Evolutionary conservation across 2,329 filamentous ascomycete genomes (phyloP).

Genomic region (Decorospora gaudefroyi): DNA sequence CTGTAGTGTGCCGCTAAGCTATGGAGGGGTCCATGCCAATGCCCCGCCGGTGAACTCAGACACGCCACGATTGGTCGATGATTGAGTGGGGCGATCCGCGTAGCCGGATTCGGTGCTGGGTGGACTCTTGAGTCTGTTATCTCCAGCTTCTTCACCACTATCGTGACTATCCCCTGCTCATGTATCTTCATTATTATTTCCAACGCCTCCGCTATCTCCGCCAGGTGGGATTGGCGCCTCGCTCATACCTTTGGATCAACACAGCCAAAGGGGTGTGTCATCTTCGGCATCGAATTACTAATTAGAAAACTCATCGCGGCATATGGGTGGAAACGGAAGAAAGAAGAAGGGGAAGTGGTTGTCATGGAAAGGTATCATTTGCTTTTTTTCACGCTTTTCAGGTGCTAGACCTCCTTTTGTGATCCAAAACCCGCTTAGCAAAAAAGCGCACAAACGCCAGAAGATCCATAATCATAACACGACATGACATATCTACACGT

Average conservation of each 20-base stretch:
- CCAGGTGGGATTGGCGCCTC: too few species aligned
- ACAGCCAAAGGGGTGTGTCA: too few species aligned
- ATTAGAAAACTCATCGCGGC: too few species aligned
- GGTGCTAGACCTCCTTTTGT: slow-evolving; percentile 5
- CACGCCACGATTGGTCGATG: too few species aligned
- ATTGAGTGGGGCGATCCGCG: slow-evolving; percentile 1
- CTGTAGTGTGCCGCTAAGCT: background rate
- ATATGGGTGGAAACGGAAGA: too few species aligned
- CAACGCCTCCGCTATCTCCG: too few species aligned
- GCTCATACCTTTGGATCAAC: too few species aligned
- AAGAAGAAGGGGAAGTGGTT: background rate
- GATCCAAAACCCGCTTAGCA: slow-evolving; percentile 6
- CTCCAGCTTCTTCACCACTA: too few species aligned
- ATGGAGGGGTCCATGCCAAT: slow-evolving; percentile 17
- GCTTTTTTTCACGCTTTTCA: slow-evolving; percentile 16
- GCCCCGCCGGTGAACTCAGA: slow-evolving; percentile 11
- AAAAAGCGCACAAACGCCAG: slow-evolving; percentile 22
- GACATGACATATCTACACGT: slow-evolving; percentile 36
- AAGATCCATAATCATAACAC: slow-evolving; percentile 21
- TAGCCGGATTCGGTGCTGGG: slow-evolving; percentile 2
- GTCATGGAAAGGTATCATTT: slow-evolving; percentile 22
- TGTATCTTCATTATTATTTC: too few species aligned
- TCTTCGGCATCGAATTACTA: too few species aligned
- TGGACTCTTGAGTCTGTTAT: too few species aligned
- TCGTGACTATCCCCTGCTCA: too few species aligned